Conservation (phyloP, 2,329 filamentous ascomycete species). For the Calonectria leucothoes region DNA sequence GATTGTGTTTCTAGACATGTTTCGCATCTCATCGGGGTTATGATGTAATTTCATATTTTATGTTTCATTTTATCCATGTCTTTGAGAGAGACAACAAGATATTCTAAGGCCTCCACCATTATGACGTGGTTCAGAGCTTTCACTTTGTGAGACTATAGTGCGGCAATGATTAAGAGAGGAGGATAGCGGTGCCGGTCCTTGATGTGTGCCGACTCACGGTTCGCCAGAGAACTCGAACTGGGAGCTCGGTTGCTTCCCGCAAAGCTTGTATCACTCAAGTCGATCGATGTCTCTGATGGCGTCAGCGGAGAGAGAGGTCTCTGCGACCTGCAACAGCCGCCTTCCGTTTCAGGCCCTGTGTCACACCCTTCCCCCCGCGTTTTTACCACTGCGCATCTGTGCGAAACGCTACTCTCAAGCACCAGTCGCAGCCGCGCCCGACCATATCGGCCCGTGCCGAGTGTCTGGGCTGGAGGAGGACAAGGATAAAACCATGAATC, state of each 20-base stretch:
- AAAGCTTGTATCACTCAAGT: constrained; percentile 63
- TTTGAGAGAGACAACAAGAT: not conserved
- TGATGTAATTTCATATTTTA: not conserved
- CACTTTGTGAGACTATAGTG: not conserved
- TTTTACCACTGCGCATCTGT: constrained; percentile 59
- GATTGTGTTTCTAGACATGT: not conserved
- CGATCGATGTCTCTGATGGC: constrained; percentile 65
- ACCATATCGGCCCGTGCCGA: constrained; percentile 47
- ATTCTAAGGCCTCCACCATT: not conserved
- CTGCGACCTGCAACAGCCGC: constrained; percentile 65
- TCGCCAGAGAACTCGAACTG: constrained; percentile 59
- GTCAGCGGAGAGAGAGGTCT: constrained; percentile 63
- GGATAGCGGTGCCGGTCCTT: constrained; percentile 59
- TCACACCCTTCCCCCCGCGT: constrained; percentile 44
- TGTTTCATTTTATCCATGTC: not conserved
- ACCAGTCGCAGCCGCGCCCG: constrained; percentile 56
- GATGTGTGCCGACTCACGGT: constrained; percentile 59
- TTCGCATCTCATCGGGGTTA: not conserved
- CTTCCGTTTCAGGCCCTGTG: constrained; percentile 58
- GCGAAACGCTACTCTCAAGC: constrained; percentile 54
- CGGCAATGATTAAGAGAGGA: constrained; percentile 49
- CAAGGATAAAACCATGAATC: constrained; percentile 51
- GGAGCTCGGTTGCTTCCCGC: constrained; percentile 59
- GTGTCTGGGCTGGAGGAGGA: constrained; percentile 58
- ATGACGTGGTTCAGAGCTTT: not conserved